Base-by-base conservation (phyloP, 768 basidiomycete species). In the Amanita rubescens region DNA sequence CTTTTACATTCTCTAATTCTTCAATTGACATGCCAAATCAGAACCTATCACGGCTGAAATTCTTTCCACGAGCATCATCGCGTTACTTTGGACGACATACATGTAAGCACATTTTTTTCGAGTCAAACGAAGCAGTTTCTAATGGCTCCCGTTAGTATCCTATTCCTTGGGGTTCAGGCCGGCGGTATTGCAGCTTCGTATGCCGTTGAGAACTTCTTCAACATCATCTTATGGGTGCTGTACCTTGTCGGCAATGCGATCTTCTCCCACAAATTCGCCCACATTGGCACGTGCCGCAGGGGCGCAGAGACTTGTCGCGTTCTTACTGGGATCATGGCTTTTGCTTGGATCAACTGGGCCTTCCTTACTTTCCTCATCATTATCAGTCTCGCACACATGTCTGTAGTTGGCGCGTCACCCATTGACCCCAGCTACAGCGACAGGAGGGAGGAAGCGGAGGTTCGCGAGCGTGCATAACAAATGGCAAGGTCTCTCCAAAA, bases 281-380 rank as follows among this genome's bases (percentile, higher is more conserved):
- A 79, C 55, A 72, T 87, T 7, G 70, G 70, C n/a, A 20, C 38
- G 2, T 80, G 74, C 63, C 88, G 87, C 66, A 75, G 78, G 54
- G 65, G 66, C 30, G 74, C 65, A 60, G 69, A 70, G 54, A 67
- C 69, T 22, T 89, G 87, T 65, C 76, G 79, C 14, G 63, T 85
- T 49, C 75, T 89, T 22, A 80, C 80, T 4, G 75, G 79, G 1
- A 75, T 88, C 66, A 72, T 86, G 38, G 84, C 81, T 0, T 84
- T 85, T 53, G 71, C 81, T 12, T 89, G 85, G 84, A 75, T 86
- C 25, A 74, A 75, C 56, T 88, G 79, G 76, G 68, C 75, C 57
- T 62, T 80, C 34, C 62, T 75, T 15, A 66, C 77, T 45, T 69
- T 78, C 61, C 69, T 83, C 63, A 59, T 81, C 50, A 24, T 78